phyloP scores from a whole-genome alignment of 1,284 basidiomycete species.

The Apiotrichum montevideense region DNA sequence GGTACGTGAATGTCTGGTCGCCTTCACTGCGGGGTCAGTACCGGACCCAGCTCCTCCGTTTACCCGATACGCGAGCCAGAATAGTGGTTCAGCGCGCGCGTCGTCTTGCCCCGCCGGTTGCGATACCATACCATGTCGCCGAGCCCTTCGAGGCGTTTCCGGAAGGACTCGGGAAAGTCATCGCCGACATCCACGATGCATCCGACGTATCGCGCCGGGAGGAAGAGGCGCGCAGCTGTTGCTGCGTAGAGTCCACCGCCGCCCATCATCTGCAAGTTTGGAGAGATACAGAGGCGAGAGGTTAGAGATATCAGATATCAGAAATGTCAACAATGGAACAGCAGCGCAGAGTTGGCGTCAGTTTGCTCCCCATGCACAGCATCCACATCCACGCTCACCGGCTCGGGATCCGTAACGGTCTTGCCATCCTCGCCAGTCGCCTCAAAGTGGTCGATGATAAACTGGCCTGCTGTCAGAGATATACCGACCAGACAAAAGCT shows the following conservation, averaged over 20 bases:
- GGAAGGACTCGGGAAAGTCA: constrained; percentile 65
- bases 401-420: constrained; percentile 48
- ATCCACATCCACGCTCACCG: constrained; percentile 7
- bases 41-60: not conserved
- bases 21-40: constrained; percentile 25
- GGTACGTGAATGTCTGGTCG: constrained; percentile 67
- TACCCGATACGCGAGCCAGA: constrained; percentile 65
- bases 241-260: constrained; percentile 71
- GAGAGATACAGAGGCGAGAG: too few species aligned
- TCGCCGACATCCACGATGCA: constrained; percentile 78
- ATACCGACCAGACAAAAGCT: not conserved
- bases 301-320: too few species aligned
- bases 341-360: not conserved
- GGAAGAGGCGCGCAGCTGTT: constrained; percentile 20
- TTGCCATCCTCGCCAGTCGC: constrained; percentile 57
- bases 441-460: constrained; percentile 77
- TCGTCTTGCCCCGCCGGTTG: constrained; percentile 58
- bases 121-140: constrained; percentile 78
- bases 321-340: too few species aligned
- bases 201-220: constrained; percentile 52
- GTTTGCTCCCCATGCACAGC: constrained; percentile 17
- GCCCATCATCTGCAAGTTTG: constrained; percentile 59
- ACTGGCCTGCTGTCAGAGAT: constrained; percentile 57
- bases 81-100: constrained; percentile 69
- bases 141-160: constrained; percentile 57